Evolutionary conservation across 768 basidiomycete species (phyloP), one percentile per base, ranked within the genome.

Genomic region (Porpolomopsis calyptriformis): DNA sequence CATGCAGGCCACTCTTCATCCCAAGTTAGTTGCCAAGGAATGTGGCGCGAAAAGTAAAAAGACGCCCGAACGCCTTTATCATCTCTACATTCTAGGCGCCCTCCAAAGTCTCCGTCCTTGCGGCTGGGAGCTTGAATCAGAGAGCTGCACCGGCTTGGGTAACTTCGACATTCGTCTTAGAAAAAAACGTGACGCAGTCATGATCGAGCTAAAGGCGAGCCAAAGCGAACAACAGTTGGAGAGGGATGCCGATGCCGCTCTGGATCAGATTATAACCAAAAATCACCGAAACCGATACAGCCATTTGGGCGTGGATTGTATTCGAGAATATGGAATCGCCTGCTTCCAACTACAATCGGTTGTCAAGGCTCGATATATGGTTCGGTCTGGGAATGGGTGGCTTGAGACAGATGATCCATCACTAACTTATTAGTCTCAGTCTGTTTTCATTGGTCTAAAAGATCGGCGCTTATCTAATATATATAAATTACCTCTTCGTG

Each of bases 241-340:
- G 33, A 43, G 34, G 27, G 46, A 51, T 47, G 49, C 49, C 18
- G 34, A 42, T 39, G 29, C 35, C 18, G 49, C 33, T 22, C 49
- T 51, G 27, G 23, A 51, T 16, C 46, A 51, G 46, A 48, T 51
- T 16, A 31, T 18, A 42, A 43, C 35, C 25, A 37, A 47, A 43
- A 50, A 50, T 31, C 38, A 50, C 46, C 46, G 40, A 35, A 47
- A 51, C 38, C 41, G 7, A 34, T 26, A 43, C 40, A 38, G 49
- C 19, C 40, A 48, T 47, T 39, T 33, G 39, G 41, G 38, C 35
- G 40, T 51, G 36, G 23, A 31, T 45, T 39, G 22, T 43, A 48
- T 50, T 43, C 46, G 46, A 50, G 49, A 50, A 50, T 50, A 50
- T 47, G 40, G 49, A 23, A 50, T 50, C 40, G 46, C 49, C 40